Percentiles rank a stretch among this genome's conserved stretches.
These are phyloP conservation scores for Populus hybrid DNA, from an alignment of 441 rosid species.

Conservation along the genomic window DNA sequence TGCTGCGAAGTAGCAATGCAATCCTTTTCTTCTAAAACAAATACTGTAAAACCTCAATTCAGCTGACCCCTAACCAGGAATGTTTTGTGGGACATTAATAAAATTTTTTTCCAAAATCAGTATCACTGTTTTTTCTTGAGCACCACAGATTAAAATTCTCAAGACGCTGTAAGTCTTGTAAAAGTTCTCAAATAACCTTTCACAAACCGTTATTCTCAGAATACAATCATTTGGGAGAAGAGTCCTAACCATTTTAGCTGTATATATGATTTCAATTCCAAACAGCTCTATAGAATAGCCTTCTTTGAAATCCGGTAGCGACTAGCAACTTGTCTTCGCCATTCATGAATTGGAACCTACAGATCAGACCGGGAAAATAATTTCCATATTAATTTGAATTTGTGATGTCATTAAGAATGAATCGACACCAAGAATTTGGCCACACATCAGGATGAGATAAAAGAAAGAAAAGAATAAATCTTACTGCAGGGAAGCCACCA, in stretches of 20 bases:
- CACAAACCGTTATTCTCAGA: background rate
- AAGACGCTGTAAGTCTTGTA: background rate
- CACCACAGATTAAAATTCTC: too few species aligned
- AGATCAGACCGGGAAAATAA: background rate
- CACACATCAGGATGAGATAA: background rate
- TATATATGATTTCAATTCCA: background rate
- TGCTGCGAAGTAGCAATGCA: too few species aligned
- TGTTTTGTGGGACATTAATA: too few species aligned
- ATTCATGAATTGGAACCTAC: conserved; percentile 54
- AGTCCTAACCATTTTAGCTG: background rate
- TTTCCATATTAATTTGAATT: background rate
- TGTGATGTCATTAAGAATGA: background rate
- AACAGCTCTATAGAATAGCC: conserved; percentile 8
- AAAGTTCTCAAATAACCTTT: background rate
- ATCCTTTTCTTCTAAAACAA: too few species aligned
- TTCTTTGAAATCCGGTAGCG: conserved; percentile 30
- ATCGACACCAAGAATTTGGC: background rate
- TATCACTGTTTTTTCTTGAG: too few species aligned
- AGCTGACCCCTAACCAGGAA: too few species aligned
- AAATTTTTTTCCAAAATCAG: too few species aligned
- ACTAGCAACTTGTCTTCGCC: conserved; percentile 57
- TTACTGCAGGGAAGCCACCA: conserved; percentile 84
- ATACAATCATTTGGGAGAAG: background rate
- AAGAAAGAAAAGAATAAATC: conserved; percentile 17
- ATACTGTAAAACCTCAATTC: too few species aligned